Evolutionary conservation across 345 rosid genomes (phyloP).

Genomic region (Fremontodendron californicum): DNA sequence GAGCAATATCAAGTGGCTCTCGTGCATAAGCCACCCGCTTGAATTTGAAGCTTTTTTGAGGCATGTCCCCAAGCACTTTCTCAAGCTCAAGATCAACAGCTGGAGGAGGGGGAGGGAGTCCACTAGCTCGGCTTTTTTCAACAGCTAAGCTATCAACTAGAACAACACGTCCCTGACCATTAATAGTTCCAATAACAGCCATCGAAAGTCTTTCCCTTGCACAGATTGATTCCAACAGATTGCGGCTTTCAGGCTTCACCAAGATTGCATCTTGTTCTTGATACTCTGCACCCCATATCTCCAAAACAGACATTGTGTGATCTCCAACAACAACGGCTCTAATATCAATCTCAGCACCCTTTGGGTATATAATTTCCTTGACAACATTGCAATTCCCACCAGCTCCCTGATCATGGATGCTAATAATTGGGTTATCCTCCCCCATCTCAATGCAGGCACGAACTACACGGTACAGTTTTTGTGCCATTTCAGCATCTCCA

Average conservation of each 20-base stretch:
- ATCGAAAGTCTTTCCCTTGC: slow-evolving; percentile 87
- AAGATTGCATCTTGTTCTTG: slow-evolving; percentile 98
- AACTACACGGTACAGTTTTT: slow-evolving; percentile 80
- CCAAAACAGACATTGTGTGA: slow-evolving; percentile 89
- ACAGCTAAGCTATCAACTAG: slow-evolving; percentile 63
- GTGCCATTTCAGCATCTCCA: slow-evolving; percentile 98
- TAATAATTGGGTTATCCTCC: slow-evolving; percentile 80
- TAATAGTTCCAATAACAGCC: slow-evolving; percentile 87
- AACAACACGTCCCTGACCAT: slow-evolving; percentile 70
- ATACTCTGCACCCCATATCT: slow-evolving; percentile 98
- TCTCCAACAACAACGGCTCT: slow-evolving; percentile 82
- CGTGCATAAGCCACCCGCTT: slow-evolving; percentile 37
- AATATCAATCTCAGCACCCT: slow-evolving; percentile 87
- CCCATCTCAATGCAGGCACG: slow-evolving; percentile 95
- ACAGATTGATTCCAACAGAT: slow-evolving; percentile 64
- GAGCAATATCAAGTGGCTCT: slow-evolving; percentile 86
- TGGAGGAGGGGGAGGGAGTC: slow-evolving; percentile 75
- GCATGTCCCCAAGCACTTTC: slow-evolving; percentile 96
- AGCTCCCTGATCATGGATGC: slow-evolving; percentile 97
- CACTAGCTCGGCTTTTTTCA: slow-evolving; percentile 46
- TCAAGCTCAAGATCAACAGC: slow-evolving; percentile 92
- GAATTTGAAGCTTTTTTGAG: slow-evolving; percentile 78
- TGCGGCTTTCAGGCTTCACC: slow-evolving; percentile 77
- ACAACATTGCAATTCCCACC: slow-evolving; percentile 98
- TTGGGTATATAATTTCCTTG: slow-evolving; percentile 89